Evolutionary conservation across 2,329 filamentous ascomycete genomes (phyloP).

Genomic region (Juglanconis oblonga): DNA sequence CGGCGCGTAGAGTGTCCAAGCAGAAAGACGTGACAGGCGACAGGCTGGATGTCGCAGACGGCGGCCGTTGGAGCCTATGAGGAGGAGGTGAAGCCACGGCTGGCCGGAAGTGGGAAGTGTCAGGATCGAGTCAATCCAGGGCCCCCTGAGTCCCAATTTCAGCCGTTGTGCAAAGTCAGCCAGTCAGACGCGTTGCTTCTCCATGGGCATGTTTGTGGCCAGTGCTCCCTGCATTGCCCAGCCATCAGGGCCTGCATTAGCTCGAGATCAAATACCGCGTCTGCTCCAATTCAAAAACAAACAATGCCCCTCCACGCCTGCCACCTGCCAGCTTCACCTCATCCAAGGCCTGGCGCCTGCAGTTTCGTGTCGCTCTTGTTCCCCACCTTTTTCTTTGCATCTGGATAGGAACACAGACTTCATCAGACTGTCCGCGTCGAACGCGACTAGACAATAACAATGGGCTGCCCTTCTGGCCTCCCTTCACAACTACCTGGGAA

Average conservation of each 20-base stretch:
- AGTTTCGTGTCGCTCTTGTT: background rate
- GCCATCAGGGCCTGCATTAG: constrained; percentile 8
- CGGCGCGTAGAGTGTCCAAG: background rate
- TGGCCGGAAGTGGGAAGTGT: background rate
- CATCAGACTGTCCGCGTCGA: background rate
- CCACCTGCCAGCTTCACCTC: background rate
- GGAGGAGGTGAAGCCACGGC: background rate
- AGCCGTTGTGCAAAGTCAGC: background rate
- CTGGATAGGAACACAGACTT: background rate
- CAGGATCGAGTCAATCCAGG: background rate
- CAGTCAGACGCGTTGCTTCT: constrained; percentile 11
- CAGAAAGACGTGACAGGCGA: background rate
- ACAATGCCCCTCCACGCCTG: constrained; percentile 10
- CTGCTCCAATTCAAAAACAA: constrained; percentile 8
- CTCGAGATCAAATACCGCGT: constrained; percentile 1
- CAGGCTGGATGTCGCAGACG: background rate
- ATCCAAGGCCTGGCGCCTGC: background rate
- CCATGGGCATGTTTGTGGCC: constrained; percentile 1
- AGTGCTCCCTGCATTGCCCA: constrained; percentile 1
- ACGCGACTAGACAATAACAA: constrained; percentile 16
- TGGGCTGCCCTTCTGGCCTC: background rate
- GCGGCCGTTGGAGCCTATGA: constrained; percentile 1
- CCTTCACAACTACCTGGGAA: background rate
- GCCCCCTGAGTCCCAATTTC: constrained; percentile 2
- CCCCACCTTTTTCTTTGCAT: background rate